Percentiles rank a stretch among this genome's conserved stretches.
These are phyloP conservation scores for rapeseed (Brassica napus) DNA, from an alignment of 345 rosid genomes.

Conservation along the genomic window DNA sequence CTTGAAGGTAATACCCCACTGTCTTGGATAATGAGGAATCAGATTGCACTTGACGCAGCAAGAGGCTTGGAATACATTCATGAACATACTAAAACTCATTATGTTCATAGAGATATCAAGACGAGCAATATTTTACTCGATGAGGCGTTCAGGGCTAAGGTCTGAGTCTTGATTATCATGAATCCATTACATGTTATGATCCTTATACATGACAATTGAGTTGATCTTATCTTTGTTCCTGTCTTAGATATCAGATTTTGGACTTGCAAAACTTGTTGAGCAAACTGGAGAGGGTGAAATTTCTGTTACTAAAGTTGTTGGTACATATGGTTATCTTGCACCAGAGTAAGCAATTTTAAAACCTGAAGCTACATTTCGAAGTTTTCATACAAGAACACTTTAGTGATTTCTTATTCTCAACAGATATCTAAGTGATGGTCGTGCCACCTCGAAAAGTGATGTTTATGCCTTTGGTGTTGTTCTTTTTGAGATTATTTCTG, in stretches of 20 bases:
- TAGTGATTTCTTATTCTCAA: slow-evolving; percentile 18
- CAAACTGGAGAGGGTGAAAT: slow-evolving; percentile 78
- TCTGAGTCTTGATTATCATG: slow-evolving; percentile 26
- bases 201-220: not conserved
- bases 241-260: slow-evolving; percentile 89
- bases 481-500: slow-evolving; percentile 85
- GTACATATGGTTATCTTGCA: slow-evolving; percentile 92
- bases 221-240: not conserved
- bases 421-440: slow-evolving; percentile 89
- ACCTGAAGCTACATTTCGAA: slow-evolving; percentile 7
- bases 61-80: slow-evolving; percentile 97
- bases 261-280: slow-evolving; percentile 88
- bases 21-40: slow-evolving; percentile 90
- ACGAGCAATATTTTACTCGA: slow-evolving; percentile 91
- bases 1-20: slow-evolving; percentile 75
- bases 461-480: slow-evolving; percentile 97
- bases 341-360: slow-evolving; percentile 71
- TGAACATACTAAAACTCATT: slow-evolving; percentile 91
- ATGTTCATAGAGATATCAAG: slow-evolving; percentile 96
- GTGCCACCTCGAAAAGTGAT: slow-evolving; percentile 84
- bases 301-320: slow-evolving; percentile 88
- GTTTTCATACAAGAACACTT: not conserved
- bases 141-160: slow-evolving; percentile 87
- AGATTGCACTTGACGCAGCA: slow-evolving; percentile 91
- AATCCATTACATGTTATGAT: slow-evolving; percentile 14